A percentile compares a stretch with the other conserved stretches of the same genome.
Conservation (phyloP, 306 rosid species). For the Malus fusca region DNA sequence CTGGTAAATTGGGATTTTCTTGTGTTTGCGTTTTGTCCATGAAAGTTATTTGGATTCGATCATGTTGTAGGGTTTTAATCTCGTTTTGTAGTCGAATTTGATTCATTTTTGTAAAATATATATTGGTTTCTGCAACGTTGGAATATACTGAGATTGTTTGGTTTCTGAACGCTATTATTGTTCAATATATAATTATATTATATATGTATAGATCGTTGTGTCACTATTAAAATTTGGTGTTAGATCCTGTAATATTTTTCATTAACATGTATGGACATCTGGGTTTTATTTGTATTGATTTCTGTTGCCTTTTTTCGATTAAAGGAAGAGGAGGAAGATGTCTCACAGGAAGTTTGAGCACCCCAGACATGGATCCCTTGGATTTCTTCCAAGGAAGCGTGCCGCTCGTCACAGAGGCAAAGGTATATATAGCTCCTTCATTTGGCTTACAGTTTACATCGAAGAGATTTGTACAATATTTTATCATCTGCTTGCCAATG, state of each 20-base stretch:
- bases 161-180: neutral
- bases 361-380: constrained; percentile 83
- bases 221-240: neutral
- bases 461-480: neutral
- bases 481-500: neutral
- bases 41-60: neutral
- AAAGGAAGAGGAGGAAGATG: constrained; percentile 38
- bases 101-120: neutral
- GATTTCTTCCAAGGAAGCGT: constrained; percentile 82
- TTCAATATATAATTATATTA: neutral
- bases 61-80: neutral
- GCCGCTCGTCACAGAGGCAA: constrained; percentile 81
- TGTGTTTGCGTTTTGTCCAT: neutral
- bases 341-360: constrained; percentile 93
- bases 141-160: neutral
- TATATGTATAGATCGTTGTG: neutral
- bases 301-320: neutral
- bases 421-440: constrained; percentile 25
- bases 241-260: neutral
- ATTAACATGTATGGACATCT: neutral
- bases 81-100: neutral
- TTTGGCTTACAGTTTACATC: neutral
- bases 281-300: neutral
- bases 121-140: neutral
- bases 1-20: neutral